Evolutionary conservation across 129 eudicot genomes (phyloP).

Genomic region (sunflower (Helianthus annuus)): DNA sequence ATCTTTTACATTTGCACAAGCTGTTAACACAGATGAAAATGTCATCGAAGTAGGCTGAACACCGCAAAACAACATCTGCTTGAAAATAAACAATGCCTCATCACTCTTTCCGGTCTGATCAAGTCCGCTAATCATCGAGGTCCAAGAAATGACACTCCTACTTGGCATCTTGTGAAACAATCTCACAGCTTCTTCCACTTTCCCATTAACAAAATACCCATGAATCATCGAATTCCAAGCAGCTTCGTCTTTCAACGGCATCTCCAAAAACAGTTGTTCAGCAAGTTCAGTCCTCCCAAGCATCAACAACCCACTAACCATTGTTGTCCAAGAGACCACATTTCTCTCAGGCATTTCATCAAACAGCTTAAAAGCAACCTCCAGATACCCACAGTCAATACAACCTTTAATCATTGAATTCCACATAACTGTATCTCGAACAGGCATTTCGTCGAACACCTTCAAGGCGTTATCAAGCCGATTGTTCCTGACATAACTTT

Average conservation of each 20-base stretch:
- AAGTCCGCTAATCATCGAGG: conserved; percentile 81
- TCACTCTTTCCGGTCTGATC: conserved; percentile 68
- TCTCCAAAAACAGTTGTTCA: conserved; percentile 48
- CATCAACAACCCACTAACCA: conserved; percentile 57
- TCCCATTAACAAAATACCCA: conserved; percentile 60
- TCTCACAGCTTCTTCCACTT: conserved; percentile 57
- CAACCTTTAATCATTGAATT: conserved; percentile 80
- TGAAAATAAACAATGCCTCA: conserved; percentile 52
- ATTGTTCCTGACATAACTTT: conserved; percentile 28
- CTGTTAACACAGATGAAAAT: conserved; percentile 56
- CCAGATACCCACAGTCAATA: conserved; percentile 56
- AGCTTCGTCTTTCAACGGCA: conserved; percentile 72
- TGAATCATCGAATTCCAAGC: conserved; percentile 77
- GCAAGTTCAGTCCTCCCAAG: conserved; percentile 51
- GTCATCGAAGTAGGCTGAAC: conserved; percentile 55
- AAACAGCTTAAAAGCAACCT: conserved; percentile 52
- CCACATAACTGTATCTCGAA: conserved; percentile 61
- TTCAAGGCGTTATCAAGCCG: conserved; percentile 61
- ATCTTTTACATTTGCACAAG: conserved; percentile 50
- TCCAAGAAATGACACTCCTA: conserved; percentile 75
- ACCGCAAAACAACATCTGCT: conserved; percentile 47
- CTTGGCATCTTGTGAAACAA: conserved; percentile 64
- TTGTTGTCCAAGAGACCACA: conserved; percentile 75
- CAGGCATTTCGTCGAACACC: conserved; percentile 68
- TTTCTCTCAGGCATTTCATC: conserved; percentile 64